These are phyloP conservation scores for Sicyos edulis DNA, from an alignment of 306 rosid genomes.

Conservation along the genomic window DNA sequence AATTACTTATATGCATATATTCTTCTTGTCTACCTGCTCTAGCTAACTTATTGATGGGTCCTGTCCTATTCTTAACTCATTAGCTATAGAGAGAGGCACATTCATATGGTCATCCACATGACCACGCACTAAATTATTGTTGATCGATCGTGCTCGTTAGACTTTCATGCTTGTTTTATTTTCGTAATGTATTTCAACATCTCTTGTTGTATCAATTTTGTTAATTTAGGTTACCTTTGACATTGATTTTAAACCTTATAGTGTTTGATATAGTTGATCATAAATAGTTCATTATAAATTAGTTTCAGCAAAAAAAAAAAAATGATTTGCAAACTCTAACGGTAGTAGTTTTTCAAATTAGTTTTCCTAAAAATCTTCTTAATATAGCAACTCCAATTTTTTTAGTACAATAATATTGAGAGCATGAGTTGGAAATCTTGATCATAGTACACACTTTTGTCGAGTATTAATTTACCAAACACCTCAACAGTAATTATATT, in stretches of 20 bases:
- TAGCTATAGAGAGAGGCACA: not conserved
- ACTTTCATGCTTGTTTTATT: not conserved
- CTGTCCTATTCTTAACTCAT: not conserved
- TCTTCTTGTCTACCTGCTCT: constrained; percentile 8
- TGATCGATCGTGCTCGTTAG: not conserved
- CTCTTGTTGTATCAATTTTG: not conserved
- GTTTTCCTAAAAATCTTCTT: too few relatives aligned
- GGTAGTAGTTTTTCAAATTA: too few relatives aligned
- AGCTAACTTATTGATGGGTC: constrained; percentile 9
- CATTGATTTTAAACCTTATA: not conserved
- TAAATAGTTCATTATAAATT: too few relatives aligned
- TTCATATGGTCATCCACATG: not conserved
- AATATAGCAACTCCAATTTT: too few relatives aligned
- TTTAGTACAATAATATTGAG: too few relatives aligned
- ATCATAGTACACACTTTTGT: too few relatives aligned
- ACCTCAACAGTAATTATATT: too few relatives aligned
- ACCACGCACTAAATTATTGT: not conserved
- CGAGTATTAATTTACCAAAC: too few relatives aligned
- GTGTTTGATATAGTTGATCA: too few relatives aligned
- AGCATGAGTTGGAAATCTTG: too few relatives aligned
- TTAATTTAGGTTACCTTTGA: not conserved
- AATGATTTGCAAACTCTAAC: too few relatives aligned
- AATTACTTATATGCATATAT: not conserved
- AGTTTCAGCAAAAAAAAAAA: too few relatives aligned
- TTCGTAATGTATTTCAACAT: not conserved